phyloP scores from a whole-genome alignment of 176 grass and related monocot species.

The Tillandsia leiboldiana region DNA sequence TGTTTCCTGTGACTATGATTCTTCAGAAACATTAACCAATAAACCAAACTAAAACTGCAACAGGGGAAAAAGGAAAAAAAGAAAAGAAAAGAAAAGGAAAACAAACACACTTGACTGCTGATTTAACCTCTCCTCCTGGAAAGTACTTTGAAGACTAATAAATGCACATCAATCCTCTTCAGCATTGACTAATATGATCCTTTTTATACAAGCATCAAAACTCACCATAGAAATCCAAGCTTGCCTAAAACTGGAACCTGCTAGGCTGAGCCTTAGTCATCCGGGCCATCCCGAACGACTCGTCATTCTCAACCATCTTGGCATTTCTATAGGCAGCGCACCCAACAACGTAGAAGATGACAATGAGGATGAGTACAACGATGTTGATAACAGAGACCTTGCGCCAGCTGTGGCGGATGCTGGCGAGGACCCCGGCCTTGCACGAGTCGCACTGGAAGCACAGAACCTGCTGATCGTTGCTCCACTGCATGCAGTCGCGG shows the following conservation, averaged over 20 bases:
- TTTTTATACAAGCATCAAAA: too few relatives aligned
- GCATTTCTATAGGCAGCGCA: slow-evolving; percentile 48
- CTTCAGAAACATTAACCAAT: too few relatives aligned
- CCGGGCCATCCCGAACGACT: neutral
- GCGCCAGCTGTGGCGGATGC: slow-evolving; percentile 44
- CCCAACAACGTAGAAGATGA: slow-evolving; percentile 32
- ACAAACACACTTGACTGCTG: too few relatives aligned
- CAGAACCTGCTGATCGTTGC: slow-evolving; percentile 32
- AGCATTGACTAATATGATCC: too few relatives aligned
- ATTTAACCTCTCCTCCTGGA: too few relatives aligned
- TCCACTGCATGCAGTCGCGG: slow-evolving; percentile 46
- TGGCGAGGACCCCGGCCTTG: slow-evolving; percentile 47
- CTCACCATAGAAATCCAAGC: neutral
- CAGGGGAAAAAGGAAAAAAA: too few relatives aligned
- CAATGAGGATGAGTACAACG: slow-evolving; percentile 39
- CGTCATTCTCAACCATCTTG: slow-evolving; percentile 19
- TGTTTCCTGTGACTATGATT: too few relatives aligned
- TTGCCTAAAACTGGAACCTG: neutral
- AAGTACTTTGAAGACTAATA: too few relatives aligned
- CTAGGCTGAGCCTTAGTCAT: neutral
- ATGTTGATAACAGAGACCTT: slow-evolving; percentile 46
- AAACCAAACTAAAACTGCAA: too few relatives aligned
- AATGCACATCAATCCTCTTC: too few relatives aligned
- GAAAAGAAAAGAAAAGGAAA: too few relatives aligned
- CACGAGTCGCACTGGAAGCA: slow-evolving; percentile 61